Percentiles rank a stretch among this genome's conserved stretches.
Conservation (phyloP, 352 stramenopile genomes). For the Pythium sukuiense region DNA sequence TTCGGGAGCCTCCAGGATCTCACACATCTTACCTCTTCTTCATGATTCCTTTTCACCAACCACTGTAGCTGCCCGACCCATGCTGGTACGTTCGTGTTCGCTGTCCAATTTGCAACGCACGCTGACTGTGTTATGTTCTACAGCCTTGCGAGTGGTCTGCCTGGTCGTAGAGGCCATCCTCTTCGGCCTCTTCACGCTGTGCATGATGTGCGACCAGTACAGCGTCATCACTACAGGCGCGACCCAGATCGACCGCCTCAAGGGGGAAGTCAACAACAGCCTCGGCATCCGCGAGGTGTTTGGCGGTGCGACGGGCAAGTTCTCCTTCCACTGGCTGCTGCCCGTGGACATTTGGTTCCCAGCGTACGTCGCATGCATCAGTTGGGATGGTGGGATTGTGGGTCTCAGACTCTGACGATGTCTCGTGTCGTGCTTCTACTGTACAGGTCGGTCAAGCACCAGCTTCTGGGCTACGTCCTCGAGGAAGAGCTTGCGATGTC, state of each 20-base stretch:
- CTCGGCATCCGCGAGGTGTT: slow-evolving; percentile 86
- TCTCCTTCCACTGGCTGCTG: slow-evolving; percentile 77
- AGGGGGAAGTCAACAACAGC: slow-evolving; percentile 81
- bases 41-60: neutral
- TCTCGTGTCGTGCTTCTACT: neutral
- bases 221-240: slow-evolving; percentile 95
- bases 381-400: neutral
- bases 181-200: slow-evolving; percentile 98
- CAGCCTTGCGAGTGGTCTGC: slow-evolving; percentile 76
- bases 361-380: slow-evolving; percentile 40
- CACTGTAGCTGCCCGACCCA: slow-evolving; percentile 62
- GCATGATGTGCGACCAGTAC: slow-evolving; percentile 99
- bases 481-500: slow-evolving; percentile 67
- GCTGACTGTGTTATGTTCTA: neutral
- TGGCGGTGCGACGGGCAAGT: slow-evolving; percentile 53
- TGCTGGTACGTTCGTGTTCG: slow-evolving; percentile 27
- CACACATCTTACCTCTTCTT: neutral
- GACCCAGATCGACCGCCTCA: slow-evolving; percentile 97
- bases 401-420: neutral
- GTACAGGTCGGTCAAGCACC: slow-evolving; percentile 74
- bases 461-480: slow-evolving; percentile 81
- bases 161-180: slow-evolving; percentile 90
- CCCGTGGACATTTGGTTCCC: slow-evolving; percentile 89
- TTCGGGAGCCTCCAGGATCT: neutral
- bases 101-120: neutral